Percentiles rank a stretch among this genome's conserved stretches.
Conservation (phyloP, 805 yeast genomes). For the Candida namnaoensis region DNA sequence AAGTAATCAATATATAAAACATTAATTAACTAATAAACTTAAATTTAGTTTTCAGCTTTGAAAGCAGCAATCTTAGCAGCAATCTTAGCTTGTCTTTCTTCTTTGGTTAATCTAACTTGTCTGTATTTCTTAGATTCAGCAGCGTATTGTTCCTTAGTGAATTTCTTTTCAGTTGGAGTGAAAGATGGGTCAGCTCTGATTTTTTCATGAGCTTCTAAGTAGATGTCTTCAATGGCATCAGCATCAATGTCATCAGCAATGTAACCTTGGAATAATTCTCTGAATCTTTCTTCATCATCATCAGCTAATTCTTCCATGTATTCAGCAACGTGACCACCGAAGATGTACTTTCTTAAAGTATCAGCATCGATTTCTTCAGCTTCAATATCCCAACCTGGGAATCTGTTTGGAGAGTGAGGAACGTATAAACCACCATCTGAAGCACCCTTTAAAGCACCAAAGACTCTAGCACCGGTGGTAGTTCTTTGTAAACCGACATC, state of each 20-base stretch:
- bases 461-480: slow-evolving; percentile 99
- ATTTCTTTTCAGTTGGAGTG: slow-evolving; percentile 86
- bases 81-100: slow-evolving; percentile 83
- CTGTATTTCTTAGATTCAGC: slow-evolving; percentile 92
- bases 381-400: slow-evolving; percentile 99
- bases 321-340: slow-evolving; percentile 99
- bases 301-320: slow-evolving; percentile 99
- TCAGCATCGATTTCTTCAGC: slow-evolving; percentile 97
- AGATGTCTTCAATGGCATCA: slow-evolving; percentile 92
- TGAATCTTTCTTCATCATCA: slow-evolving; percentile 99
- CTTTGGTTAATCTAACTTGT: slow-evolving; percentile 81
- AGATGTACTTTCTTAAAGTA: slow-evolving; percentile 95
- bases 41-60: slow-evolving; percentile 32
- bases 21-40: slow-evolving; percentile 30
- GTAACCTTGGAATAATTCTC: slow-evolving; percentile 92
- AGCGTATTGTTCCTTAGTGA: slow-evolving; percentile 97
- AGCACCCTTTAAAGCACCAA: slow-evolving; percentile 99
- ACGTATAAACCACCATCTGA: slow-evolving; percentile 99
- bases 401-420: slow-evolving; percentile 99
- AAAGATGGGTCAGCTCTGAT: slow-evolving; percentile 94
- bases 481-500: slow-evolving; percentile 99
- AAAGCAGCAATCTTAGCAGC: slow-evolving; percentile 92
- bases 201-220: slow-evolving; percentile 87
- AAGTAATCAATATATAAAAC: slow-evolving; percentile 31
- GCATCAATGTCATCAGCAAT: slow-evolving; percentile 95